phyloP scores from a whole-genome alignment of 225 moss, liverwort and hornwort genomes.

The Lunularia cruciata region DNA sequence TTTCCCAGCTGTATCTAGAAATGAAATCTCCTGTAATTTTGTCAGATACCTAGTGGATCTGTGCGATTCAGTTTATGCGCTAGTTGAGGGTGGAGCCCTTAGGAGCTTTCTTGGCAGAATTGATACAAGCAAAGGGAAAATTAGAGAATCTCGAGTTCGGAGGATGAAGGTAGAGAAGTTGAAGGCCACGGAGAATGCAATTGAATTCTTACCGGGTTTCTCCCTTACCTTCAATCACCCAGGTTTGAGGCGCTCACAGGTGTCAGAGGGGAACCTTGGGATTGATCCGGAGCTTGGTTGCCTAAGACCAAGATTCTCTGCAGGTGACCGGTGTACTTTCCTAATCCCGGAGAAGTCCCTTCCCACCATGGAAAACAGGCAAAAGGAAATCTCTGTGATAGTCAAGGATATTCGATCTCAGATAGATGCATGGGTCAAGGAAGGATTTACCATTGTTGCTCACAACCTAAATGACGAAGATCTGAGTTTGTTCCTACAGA shows the following conservation, averaged over 20 bases:
- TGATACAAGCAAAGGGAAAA: not conserved
- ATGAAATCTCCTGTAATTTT: slow-evolving; percentile 63
- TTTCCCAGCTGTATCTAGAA: slow-evolving; percentile 42
- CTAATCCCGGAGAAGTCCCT: not conserved
- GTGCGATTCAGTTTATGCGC: slow-evolving; percentile 47
- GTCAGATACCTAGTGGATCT: slow-evolving; percentile 59
- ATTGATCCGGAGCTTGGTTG: not conserved
- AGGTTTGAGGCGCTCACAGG: not conserved
- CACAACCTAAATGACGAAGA: not conserved
- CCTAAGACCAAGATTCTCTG: not conserved
- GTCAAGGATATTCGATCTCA: not conserved
- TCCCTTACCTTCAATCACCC: not conserved
- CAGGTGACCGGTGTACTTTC: slow-evolving; percentile 1
- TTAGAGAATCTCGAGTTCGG: slow-evolving; percentile 32
- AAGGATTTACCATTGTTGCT: not conserved
- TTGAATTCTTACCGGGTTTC: slow-evolving; percentile 35
- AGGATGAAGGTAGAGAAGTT: slow-evolving; percentile 40
- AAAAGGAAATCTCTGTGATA: not conserved
- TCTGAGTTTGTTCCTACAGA: slow-evolving; percentile 5
- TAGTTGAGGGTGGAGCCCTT: slow-evolving; percentile 38
- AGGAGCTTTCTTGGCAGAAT: not conserved
- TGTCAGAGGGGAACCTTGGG: too few relatives aligned
- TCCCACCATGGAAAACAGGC: not conserved
- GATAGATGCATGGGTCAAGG: not conserved
- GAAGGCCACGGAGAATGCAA: slow-evolving; percentile 46